These are phyloP conservation scores for Aspergillus brasiliensis DNA, from an alignment of 2,329 filamentous ascomycete genomes.

Conservation along the genomic window DNA sequence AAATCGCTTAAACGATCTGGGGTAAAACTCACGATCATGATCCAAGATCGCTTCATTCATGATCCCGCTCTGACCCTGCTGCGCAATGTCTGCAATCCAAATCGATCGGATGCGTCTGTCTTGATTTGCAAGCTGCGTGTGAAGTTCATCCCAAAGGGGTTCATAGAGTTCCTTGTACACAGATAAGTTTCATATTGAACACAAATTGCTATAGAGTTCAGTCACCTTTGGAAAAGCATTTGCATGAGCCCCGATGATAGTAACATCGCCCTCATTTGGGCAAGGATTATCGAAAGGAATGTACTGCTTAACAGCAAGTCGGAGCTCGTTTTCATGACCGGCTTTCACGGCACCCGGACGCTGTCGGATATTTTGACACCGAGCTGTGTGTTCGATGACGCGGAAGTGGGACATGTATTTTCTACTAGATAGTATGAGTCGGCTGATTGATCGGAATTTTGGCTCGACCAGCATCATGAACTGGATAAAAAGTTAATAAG, in stretches of 20 bases:
- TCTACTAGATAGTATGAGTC: no score
- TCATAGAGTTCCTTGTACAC: background rate
- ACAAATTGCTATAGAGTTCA: background rate
- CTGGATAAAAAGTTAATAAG: no score
- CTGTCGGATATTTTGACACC: slow-evolving; percentile 12
- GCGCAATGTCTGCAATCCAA: slow-evolving; percentile 78
- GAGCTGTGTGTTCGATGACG: slow-evolving; percentile 11
- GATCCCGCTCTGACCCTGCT: slow-evolving; percentile 73
- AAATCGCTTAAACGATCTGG: no score
- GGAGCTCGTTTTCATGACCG: slow-evolving; percentile 11
- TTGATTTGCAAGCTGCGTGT: background rate
- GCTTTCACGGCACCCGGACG: slow-evolving; percentile 11
- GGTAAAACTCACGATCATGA: no score
- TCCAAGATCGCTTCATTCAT: slow-evolving; percentile 61
- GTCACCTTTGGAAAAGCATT: background rate
- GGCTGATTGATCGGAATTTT: no score
- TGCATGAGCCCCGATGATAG: background rate
- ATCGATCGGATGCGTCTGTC: slow-evolving; percentile 46
- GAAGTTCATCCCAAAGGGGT: background rate
- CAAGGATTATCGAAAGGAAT: background rate
- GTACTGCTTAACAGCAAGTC: slow-evolving; percentile 8
- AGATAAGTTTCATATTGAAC: background rate
- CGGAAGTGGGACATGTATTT: background rate
- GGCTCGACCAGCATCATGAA: no score
- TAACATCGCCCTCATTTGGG: background rate